Evolutionary conservation across 2,329 filamentous ascomycete genomes (phyloP).

Genomic region (Fusarium abutilonis): DNA sequence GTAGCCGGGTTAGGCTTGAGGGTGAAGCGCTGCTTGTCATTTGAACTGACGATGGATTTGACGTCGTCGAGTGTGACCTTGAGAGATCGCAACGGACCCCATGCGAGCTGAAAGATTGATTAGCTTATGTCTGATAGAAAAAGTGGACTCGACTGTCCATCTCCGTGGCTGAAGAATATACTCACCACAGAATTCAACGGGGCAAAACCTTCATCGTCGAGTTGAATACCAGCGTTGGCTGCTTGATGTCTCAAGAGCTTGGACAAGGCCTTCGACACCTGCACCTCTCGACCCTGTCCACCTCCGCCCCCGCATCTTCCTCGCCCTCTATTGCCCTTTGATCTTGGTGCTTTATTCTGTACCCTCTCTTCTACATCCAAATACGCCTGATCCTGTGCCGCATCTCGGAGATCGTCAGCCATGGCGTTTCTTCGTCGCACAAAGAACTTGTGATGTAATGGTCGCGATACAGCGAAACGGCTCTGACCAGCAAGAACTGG

Average conservation of each 20-base stretch:
- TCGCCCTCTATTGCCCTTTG: conserved; percentile 36
- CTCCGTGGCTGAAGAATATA: conserved; percentile 41
- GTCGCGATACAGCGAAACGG: background rate
- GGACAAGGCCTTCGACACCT: conserved; percentile 65
- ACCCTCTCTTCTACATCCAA: conserved; percentile 41
- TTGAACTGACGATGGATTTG: conserved; percentile 72
- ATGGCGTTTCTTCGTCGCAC: conserved; percentile 22
- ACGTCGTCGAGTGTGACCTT: conserved; percentile 81
- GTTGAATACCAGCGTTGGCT: conserved; percentile 62
- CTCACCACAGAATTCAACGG: conserved; percentile 67
- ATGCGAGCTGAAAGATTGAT: conserved; percentile 57
- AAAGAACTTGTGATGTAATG: background rate
- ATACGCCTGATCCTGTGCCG: conserved; percentile 21
- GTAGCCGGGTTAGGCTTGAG: conserved; percentile 66
- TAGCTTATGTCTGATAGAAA: conserved; percentile 1
- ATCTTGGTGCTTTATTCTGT: conserved; percentile 37
- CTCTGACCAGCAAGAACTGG: background rate
- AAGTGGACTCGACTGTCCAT: background rate
- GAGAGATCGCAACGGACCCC: conserved; percentile 70
- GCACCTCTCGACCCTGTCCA: conserved; percentile 55
- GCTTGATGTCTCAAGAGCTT: conserved; percentile 66
- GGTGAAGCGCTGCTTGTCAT: conserved; percentile 91
- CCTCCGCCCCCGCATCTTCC: conserved; percentile 46
- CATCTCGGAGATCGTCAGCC: conserved; percentile 22
- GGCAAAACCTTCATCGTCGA: conserved; percentile 69